Conservation (phyloP, 345 rosid genomes). For the Eucalyptus pauciflora region DNA sequence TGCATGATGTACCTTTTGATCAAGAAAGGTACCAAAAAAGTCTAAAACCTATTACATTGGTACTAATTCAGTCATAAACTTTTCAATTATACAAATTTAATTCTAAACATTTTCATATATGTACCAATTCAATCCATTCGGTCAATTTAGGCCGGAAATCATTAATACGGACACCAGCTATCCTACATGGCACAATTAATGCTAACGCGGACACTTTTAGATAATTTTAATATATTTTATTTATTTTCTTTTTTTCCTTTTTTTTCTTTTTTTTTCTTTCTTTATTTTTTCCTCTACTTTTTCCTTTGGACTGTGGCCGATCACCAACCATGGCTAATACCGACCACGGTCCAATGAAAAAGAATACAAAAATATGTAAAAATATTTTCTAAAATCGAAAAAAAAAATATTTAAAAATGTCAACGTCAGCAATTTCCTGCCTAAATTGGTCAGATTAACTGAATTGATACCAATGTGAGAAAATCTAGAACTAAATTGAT, state of each 20-base stretch:
- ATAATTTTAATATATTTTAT: fast-evolving
- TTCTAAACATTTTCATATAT: fast-evolving
- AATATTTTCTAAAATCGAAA: too few relatives aligned
- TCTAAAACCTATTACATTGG: too few relatives aligned
- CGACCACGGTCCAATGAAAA: too few relatives aligned
- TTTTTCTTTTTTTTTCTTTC: too few relatives aligned
- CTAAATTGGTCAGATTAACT: too few relatives aligned
- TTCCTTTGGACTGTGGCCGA: fast-evolving
- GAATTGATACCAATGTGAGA: too few relatives aligned
- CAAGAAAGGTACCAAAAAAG: too few relatives aligned
- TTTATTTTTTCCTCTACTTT: too few relatives aligned
- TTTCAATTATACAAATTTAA: too few relatives aligned
- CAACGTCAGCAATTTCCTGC: fast-evolving
- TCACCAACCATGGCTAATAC: fast-evolving
- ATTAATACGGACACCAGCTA: fast-evolving
- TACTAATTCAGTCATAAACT: fast-evolving
- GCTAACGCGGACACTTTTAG: fast-evolving
- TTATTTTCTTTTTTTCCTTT: fast-evolving
- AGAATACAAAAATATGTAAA: too few relatives aligned
- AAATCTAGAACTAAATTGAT: fast-evolving
- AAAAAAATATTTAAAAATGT: too few relatives aligned
- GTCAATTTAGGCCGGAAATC: fast-evolving
- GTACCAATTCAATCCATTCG: too few relatives aligned
- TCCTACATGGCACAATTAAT: fast-evolving
- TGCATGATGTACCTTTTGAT: fast-evolving